These are phyloP conservation scores for Alternaria panax DNA, from an alignment of 2,329 filamentous ascomycete genomes.

Conservation along the genomic window DNA sequence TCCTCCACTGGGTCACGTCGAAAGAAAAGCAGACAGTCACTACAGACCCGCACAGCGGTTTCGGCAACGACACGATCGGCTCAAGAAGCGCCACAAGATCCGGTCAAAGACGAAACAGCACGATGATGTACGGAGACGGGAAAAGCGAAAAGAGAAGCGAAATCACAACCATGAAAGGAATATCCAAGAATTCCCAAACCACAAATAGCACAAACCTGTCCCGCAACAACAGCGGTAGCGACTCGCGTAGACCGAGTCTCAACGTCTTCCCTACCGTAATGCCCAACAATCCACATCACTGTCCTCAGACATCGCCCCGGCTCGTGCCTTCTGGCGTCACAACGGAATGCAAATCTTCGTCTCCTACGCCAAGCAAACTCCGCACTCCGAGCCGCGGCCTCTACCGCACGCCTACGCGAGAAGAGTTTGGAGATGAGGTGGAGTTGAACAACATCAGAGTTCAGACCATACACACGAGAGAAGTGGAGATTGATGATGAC, in stretches of 20 bases:
- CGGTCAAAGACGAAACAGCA: background rate
- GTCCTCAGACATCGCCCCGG: background rate
- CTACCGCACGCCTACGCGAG: background rate
- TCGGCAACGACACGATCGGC: background rate
- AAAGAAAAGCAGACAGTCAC: constrained; percentile 19
- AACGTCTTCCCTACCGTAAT: background rate
- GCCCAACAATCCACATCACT: background rate
- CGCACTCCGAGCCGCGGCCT: background rate
- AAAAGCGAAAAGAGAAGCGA: background rate
- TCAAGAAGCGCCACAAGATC: background rate
- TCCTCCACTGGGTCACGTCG: constrained; percentile 67
- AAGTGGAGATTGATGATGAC: constrained; percentile 18
- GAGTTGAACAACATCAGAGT: constrained; percentile 29
- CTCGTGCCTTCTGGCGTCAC: background rate
- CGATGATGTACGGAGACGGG: background rate
- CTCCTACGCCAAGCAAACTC: background rate
- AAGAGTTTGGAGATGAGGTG: constrained; percentile 21
- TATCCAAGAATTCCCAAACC: background rate
- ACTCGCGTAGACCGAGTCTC: background rate
- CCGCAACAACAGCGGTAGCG: background rate
- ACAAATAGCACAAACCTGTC: background rate
- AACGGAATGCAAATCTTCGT: background rate
- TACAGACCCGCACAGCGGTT: background rate
- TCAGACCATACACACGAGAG: constrained; percentile 18
- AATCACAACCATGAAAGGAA: background rate